These are phyloP conservation scores for Plasmodium gallinaceum DNA, from an alignment of 169 alveolate genomes.

Conservation along the genomic window DNA sequence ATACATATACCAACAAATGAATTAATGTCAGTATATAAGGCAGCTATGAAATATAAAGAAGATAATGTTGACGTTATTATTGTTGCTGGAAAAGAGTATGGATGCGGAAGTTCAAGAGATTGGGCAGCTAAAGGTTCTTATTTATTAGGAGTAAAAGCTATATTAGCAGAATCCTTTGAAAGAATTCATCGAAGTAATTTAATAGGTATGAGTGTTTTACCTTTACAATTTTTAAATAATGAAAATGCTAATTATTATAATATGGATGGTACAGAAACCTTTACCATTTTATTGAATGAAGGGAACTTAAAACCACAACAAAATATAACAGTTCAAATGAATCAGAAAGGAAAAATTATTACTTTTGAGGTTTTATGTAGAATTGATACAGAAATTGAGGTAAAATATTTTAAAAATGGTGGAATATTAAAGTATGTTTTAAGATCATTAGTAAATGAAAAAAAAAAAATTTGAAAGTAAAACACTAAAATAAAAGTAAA, in stretches of 20 bases:
- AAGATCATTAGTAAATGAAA: constrained; percentile 84
- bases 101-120: constrained; percentile 97
- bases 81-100: constrained; percentile 96
- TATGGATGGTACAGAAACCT: constrained; percentile 88
- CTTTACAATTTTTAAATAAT: constrained; percentile 93
- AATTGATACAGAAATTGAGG: constrained; percentile 88
- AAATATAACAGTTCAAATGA: constrained; percentile 47
- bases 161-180: constrained; percentile 96
- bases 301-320: constrained; percentile 76
- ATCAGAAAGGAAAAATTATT: constrained; percentile 52
- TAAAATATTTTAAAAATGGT: constrained; percentile 91
- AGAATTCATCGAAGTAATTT: constrained; percentile 97
- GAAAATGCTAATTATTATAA: constrained; percentile 92
- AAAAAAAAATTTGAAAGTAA: neutral
- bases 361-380: constrained; percentile 80
- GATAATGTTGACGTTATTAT: constrained; percentile 81
- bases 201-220: constrained; percentile 97
- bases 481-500: neutral
- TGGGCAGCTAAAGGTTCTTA: constrained; percentile 99
- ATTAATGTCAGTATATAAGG: constrained; percentile 93
- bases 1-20: constrained; percentile 93
- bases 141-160: constrained; percentile 95
- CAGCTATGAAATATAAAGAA: constrained; percentile 88
- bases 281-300: constrained; percentile 55
- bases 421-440: constrained; percentile 94